Percentiles rank a stretch among this genome's conserved stretches.
phyloP scores from a whole-genome alignment of 2,329 filamentous ascomycete genomes.

The Cryphonectria parasitica region DNA sequence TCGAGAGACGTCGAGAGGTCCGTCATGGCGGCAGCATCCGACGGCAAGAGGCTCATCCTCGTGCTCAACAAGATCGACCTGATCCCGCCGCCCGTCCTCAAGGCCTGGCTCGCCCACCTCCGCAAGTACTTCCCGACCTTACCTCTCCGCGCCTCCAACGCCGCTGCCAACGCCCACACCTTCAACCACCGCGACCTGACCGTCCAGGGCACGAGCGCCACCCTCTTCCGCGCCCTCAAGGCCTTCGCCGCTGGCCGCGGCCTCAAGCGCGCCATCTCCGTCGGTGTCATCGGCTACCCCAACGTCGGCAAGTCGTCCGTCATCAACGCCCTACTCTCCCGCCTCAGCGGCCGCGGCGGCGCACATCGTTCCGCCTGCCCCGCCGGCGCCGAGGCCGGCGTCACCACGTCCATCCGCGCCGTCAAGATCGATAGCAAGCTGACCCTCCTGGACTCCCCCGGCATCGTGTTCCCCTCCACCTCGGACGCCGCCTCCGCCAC shows the following conservation, averaged over 20 bases:
- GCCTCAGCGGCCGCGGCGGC: constrained; percentile 68
- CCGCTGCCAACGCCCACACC: constrained; percentile 82
- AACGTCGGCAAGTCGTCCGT: constrained; percentile 97
- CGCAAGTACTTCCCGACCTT: constrained; percentile 90
- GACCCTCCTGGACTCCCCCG: constrained; percentile 90
- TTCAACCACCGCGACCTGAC: constrained; percentile 93
- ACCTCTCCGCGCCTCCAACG: constrained; percentile 80
- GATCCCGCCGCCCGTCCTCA: constrained; percentile 79
- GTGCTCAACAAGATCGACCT: constrained; percentile 96
- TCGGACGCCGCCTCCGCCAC: constrained; percentile 42
- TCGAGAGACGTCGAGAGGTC: constrained; percentile 89
- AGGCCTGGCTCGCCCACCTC: constrained; percentile 82
- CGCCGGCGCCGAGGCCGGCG: constrained; percentile 86
- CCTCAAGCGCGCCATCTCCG: constrained; percentile 85
- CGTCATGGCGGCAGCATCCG: constrained; percentile 84
- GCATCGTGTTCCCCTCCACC: constrained; percentile 87
- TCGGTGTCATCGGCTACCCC: constrained; percentile 93
- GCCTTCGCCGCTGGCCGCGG: constrained; percentile 82
- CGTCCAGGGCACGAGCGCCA: constrained; percentile 80
- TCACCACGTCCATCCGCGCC: constrained; percentile 84
- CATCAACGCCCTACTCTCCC: constrained; percentile 86
- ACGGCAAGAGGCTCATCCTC: constrained; percentile 85
- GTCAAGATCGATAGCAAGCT: constrained; percentile 96
- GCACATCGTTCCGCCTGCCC: constrained; percentile 70
- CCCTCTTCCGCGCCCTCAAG: constrained; percentile 88